A percentile compares a stretch with the other conserved stretches of the same genome.
phyloP scores from a whole-genome alignment of 805 yeast genomes.

The Yarrowia sp. region DNA sequence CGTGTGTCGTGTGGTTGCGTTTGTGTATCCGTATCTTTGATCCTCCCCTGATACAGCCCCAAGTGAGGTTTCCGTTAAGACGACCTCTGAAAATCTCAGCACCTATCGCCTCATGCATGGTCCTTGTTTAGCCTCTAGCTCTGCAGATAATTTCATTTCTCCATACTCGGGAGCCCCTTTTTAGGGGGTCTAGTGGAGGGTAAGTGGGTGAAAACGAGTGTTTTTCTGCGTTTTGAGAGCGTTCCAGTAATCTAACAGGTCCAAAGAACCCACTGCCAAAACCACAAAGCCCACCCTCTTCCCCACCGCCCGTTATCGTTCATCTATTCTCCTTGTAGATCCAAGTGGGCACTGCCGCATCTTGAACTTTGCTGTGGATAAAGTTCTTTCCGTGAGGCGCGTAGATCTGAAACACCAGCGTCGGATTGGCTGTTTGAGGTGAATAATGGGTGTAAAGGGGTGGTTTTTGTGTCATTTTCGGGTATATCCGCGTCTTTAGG shows the following conservation, averaged over 20 bases:
- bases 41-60: too few relatives aligned
- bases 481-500: too few relatives aligned
- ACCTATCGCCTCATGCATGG: too few relatives aligned
- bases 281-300: background rate
- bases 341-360: conserved; percentile 1
- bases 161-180: background rate
- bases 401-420: background rate
- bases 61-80: too few relatives aligned
- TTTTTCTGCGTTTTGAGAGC: background rate
- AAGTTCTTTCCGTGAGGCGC: conserved; percentile 3
- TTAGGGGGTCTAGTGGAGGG: background rate
- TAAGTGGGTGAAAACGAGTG: background rate
- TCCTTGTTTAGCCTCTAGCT: background rate
- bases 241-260: background rate
- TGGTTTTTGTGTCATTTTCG: too few relatives aligned
- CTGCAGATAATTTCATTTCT: conserved; percentile 7
- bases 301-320: background rate
- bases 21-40: too few relatives aligned
- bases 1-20: too few relatives aligned
- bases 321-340: conserved; percentile 2
- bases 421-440: background rate
- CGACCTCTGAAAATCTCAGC: too few relatives aligned
- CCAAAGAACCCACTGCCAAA: background rate
- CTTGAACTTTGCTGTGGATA: background rate
- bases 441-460: background rate